Conservation (phyloP, 2,329 filamentous ascomycete genomes). For the Fusarium globosum region DNA sequence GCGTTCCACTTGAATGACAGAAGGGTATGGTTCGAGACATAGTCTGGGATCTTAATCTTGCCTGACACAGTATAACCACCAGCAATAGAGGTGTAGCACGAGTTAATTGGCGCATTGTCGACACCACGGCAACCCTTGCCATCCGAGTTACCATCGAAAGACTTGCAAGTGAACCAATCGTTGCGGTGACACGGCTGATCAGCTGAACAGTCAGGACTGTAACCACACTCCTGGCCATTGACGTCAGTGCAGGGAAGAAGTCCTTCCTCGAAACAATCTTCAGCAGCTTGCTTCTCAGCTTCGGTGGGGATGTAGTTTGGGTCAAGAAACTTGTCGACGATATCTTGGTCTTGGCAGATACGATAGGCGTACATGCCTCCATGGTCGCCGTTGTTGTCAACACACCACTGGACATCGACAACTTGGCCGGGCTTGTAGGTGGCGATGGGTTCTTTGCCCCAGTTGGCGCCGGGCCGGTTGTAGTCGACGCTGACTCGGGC, state of each 20-base stretch:
- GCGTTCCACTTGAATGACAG: slow-evolving; percentile 66
- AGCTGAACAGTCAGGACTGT: slow-evolving; percentile 58
- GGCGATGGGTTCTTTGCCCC: slow-evolving; percentile 56
- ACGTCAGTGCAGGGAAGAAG: slow-evolving; percentile 62
- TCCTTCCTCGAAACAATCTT: slow-evolving; percentile 63
- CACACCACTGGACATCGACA: slow-evolving; percentile 65
- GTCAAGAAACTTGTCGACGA: slow-evolving; percentile 62
- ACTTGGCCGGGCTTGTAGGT: slow-evolving; percentile 59
- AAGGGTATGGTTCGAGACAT: slow-evolving; percentile 61
- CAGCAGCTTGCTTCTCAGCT: slow-evolving; percentile 63
- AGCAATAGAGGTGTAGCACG: slow-evolving; percentile 62
- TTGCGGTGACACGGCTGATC: slow-evolving; percentile 60
- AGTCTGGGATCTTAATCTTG: slow-evolving; percentile 62
- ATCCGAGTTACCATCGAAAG: slow-evolving; percentile 48
- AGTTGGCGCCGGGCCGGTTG: slow-evolving; percentile 57
- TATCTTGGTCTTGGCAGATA: slow-evolving; percentile 61
- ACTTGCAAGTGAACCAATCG: slow-evolving; percentile 66
- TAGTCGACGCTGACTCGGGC: slow-evolving; percentile 64
- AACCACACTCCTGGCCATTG: slow-evolving; percentile 59
- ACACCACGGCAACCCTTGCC: slow-evolving; percentile 58
- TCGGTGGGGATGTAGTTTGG: slow-evolving; percentile 60
- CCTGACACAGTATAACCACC: slow-evolving; percentile 65
- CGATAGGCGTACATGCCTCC: slow-evolving; percentile 68
- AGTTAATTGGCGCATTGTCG: slow-evolving; percentile 55
- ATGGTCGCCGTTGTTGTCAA: slow-evolving; percentile 67